A percentile compares a stretch with the other conserved stretches of the same genome.
Evolutionary conservation across 129 eudicot species (phyloP).

Genomic region (Escallonia herrerae): DNA sequence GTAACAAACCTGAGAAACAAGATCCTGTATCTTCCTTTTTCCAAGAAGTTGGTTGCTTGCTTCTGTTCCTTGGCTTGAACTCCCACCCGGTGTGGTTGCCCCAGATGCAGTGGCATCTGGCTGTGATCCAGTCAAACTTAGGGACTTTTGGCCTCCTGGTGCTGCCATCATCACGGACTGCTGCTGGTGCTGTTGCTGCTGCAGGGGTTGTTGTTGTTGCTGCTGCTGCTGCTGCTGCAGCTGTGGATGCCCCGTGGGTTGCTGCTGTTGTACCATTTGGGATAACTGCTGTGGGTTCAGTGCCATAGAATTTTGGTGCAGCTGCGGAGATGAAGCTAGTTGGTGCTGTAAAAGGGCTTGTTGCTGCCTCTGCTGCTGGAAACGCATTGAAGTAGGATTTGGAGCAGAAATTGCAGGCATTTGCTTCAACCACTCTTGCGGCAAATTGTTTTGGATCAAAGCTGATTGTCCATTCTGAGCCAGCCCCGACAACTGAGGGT

Average conservation of each 20-base stretch:
- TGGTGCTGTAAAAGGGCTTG: slow-evolving; percentile 58
- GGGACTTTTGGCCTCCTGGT: slow-evolving; percentile 70
- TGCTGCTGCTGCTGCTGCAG: slow-evolving; percentile 33
- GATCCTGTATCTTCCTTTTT: slow-evolving; percentile 83
- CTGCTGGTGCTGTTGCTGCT: slow-evolving; percentile 54
- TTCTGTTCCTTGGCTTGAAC: slow-evolving; percentile 94
- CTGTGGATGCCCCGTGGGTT: slow-evolving; percentile 2
- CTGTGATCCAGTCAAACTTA: slow-evolving; percentile 89
- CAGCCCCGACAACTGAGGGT: slow-evolving; percentile 58
- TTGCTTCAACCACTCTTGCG: slow-evolving; percentile 87
- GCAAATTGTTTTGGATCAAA: slow-evolving; percentile 55
- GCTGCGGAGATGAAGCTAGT: slow-evolving; percentile 58
- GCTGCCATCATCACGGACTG: slow-evolving; percentile 73
- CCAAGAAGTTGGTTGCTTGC: slow-evolving; percentile 92
- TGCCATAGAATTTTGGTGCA: slow-evolving; percentile 54
- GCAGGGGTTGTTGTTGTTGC: slow-evolving; percentile 46
- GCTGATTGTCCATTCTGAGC: slow-evolving; percentile 73
- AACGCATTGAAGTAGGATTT: slow-evolving; percentile 67
- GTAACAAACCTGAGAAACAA: slow-evolving; percentile 67
- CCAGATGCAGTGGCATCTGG: slow-evolving; percentile 96
- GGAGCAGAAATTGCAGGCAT: slow-evolving; percentile 75
- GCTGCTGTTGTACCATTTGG: slow-evolving; percentile 70
- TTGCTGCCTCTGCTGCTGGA: slow-evolving; percentile 61
- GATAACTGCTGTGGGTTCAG: slow-evolving; percentile 63
- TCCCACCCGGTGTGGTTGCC: slow-evolving; percentile 89